phyloP scores from a whole-genome alignment of 1,284 basidiomycete species.

The Thelephora terrestris region DNA sequence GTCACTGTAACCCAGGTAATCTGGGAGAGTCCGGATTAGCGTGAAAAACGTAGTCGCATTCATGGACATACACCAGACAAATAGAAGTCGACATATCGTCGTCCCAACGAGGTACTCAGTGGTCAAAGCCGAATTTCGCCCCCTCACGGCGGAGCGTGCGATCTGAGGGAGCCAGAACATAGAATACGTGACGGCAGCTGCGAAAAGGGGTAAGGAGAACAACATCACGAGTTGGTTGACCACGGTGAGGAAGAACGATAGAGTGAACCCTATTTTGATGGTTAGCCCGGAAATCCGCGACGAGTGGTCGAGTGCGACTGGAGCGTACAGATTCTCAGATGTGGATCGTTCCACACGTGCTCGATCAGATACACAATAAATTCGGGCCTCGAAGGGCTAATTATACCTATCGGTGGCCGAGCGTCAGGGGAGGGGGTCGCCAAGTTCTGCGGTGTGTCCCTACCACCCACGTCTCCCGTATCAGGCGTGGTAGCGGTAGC shows the following conservation, averaged over 20 bases:
- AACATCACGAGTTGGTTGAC: slow-evolving; percentile 67
- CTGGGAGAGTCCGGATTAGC: slow-evolving; percentile 27
- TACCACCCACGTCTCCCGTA: neutral
- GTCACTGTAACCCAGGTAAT: slow-evolving; percentile 73
- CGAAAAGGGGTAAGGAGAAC: slow-evolving; percentile 58
- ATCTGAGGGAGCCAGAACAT: slow-evolving; percentile 82
- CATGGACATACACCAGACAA: slow-evolving; percentile 59
- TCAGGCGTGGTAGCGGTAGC: slow-evolving; percentile 15
- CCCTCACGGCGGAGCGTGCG: slow-evolving; percentile 61
- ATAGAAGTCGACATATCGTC: slow-evolving; percentile 58
- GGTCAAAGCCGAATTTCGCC: slow-evolving; percentile 58
- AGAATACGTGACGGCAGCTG: slow-evolving; percentile 65
- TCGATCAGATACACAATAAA: slow-evolving; percentile 43
- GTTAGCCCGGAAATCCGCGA: too few species aligned
- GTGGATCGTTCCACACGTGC: slow-evolving; percentile 57
- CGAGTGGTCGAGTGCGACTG: neutral
- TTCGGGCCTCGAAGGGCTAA: slow-evolving; percentile 10
- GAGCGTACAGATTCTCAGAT: slow-evolving; percentile 55
- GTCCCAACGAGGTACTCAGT: slow-evolving; percentile 73
- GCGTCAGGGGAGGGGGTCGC: too few species aligned
- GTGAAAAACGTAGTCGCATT: neutral
- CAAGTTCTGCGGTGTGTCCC: too few species aligned
- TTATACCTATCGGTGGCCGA: too few species aligned
- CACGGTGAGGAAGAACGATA: slow-evolving; percentile 58
- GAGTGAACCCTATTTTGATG: slow-evolving; percentile 42